phyloP scores from a whole-genome alignment of 1,284 basidiomycete species.

The Dichomitus squalens region DNA sequence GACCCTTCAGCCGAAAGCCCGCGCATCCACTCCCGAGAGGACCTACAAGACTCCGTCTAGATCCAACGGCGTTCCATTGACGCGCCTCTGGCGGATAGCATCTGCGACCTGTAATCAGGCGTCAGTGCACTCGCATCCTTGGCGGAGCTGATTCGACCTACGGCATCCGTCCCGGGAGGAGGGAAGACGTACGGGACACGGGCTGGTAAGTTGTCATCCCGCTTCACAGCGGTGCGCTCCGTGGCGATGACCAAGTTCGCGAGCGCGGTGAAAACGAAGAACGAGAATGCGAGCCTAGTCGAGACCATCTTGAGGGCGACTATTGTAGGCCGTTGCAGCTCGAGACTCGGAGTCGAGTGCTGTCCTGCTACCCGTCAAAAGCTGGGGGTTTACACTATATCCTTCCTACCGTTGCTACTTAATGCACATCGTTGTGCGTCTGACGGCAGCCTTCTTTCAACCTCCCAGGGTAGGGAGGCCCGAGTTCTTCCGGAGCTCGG shows the following conservation, averaged over 20 bases:
- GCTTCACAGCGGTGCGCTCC: not conserved
- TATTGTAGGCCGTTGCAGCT: too few relatives aligned
- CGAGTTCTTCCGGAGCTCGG: not conserved
- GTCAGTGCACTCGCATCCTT: not conserved
- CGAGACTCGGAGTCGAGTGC: not conserved
- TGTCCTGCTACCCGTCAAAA: not conserved
- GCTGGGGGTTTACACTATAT: not conserved
- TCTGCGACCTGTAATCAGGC: slow-evolving; percentile 24
- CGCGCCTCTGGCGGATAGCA: slow-evolving; percentile 22
- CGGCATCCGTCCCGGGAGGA: slow-evolving; percentile 26
- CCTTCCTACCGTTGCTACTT: not conserved
- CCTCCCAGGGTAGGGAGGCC: not conserved
- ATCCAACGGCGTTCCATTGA: slow-evolving; percentile 22
- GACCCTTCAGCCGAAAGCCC: too few relatives aligned
- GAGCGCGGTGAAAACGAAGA: slow-evolving; percentile 1
- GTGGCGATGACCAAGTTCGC: not conserved
- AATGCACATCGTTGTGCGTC: not conserved
- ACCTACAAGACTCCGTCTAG: slow-evolving; percentile 29
- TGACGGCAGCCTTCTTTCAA: not conserved
- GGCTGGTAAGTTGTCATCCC: slow-evolving; percentile 28
- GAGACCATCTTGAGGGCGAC: not conserved
- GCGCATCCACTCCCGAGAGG: not conserved
- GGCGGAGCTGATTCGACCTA: slow-evolving; percentile 1
- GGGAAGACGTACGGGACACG: slow-evolving; percentile 32
- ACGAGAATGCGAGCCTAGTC: not conserved